Evolutionary conservation across 805 yeast species (phyloP).

Genomic region (Yamadazyma ubonensis): DNA sequence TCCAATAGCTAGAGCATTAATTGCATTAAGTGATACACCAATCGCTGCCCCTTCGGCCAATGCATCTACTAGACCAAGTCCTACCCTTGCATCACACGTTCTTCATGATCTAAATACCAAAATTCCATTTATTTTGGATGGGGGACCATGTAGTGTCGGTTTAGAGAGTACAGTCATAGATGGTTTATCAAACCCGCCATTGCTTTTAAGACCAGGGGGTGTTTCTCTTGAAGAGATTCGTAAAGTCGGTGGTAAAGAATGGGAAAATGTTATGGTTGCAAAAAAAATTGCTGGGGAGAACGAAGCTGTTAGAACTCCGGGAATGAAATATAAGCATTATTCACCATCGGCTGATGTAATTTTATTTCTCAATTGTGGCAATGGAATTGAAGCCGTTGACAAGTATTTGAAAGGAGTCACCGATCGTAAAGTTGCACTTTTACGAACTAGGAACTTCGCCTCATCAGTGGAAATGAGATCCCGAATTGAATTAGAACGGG

Average conservation of each 20-base stretch:
- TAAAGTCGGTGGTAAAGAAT: slow-evolving; percentile 59
- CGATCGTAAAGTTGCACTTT: slow-evolving; percentile 47
- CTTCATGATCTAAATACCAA: slow-evolving; percentile 72
- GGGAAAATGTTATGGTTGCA: slow-evolving; percentile 66
- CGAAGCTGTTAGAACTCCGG: slow-evolving; percentile 88
- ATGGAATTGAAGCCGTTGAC: slow-evolving; percentile 38
- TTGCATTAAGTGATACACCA: slow-evolving; percentile 81
- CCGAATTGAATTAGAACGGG: slow-evolving; percentile 25
- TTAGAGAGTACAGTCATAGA: slow-evolving; percentile 94
- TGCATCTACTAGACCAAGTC: slow-evolving; percentile 93
- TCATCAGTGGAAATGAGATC: slow-evolving; percentile 18
- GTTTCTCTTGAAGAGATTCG: slow-evolving; percentile 75
- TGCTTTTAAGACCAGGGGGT: slow-evolving; percentile 93
- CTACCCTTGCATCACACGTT: slow-evolving; percentile 87
- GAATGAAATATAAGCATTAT: slow-evolving; percentile 96
- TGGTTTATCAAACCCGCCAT: slow-evolving; percentile 82
- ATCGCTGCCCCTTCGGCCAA: slow-evolving; percentile 98
- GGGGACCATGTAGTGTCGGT: slow-evolving; percentile 86
- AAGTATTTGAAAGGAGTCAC: slow-evolving; percentile 19
- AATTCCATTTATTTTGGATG: slow-evolving; percentile 85
- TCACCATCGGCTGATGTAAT: slow-evolving; percentile 86
- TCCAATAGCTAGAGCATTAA: slow-evolving; percentile 87
- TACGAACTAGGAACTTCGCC: slow-evolving; percentile 43
- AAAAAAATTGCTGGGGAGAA: slow-evolving; percentile 59
- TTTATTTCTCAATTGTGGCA: slow-evolving; percentile 52